These are phyloP conservation scores for Malassezia obtusa DNA, from an alignment of 1,284 basidiomycete species.

Conservation along the genomic window DNA sequence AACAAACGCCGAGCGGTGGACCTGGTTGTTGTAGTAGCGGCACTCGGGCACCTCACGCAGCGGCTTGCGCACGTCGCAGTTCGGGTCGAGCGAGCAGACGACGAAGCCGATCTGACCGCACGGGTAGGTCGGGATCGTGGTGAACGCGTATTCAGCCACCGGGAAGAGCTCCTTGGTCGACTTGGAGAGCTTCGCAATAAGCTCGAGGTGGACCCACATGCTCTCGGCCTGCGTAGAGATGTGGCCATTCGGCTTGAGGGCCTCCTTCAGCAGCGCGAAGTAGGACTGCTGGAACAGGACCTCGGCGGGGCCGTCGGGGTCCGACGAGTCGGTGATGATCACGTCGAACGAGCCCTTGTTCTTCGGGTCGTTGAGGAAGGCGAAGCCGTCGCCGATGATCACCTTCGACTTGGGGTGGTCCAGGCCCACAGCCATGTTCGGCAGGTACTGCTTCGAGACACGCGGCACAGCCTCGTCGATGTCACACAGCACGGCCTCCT, in stretches of 20 bases:
- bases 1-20: conserved; percentile 76
- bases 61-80: conserved; percentile 48
- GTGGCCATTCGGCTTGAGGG: conserved; percentile 78
- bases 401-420: conserved; percentile 75
- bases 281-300: conserved; percentile 94
- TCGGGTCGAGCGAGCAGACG: conserved; percentile 65
- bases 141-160: conserved; percentile 81
- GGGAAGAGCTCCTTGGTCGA: conserved; percentile 73
- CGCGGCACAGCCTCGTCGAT: conserved; percentile 98
- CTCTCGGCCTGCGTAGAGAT: conserved; percentile 95
- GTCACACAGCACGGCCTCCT: conserved; percentile 89
- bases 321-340: conserved; percentile 94
- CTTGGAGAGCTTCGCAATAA: conserved; percentile 70
- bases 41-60: conserved; percentile 56
- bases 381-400: conserved; percentile 90
- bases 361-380: conserved; percentile 82
- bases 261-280: conserved; percentile 85
- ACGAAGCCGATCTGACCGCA: conserved; percentile 95
- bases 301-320: conserved; percentile 90
- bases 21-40: conserved; percentile 73
- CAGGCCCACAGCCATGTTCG: conserved; percentile 83
- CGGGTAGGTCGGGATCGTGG: conserved; percentile 95
- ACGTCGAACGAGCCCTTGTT: conserved; percentile 72
- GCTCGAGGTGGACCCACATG: conserved; percentile 82
- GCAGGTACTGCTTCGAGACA: conserved; percentile 84